Conservation (phyloP, 2,329 filamentous ascomycete genomes). For the Catunica adiposa region DNA sequence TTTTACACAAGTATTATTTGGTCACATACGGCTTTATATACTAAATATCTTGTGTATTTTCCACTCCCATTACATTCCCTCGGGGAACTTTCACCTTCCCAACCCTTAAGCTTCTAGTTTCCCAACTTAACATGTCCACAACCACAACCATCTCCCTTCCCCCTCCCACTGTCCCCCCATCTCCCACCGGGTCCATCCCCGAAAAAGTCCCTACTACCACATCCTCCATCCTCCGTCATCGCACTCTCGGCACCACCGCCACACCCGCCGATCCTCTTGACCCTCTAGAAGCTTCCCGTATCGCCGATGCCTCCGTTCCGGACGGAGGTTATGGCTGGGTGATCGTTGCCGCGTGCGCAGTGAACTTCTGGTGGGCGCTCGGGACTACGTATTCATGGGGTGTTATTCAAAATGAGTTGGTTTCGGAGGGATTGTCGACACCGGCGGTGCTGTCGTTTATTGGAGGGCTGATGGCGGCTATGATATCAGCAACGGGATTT, state of each 20-base stretch:
- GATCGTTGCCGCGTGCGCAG: constrained; percentile 32
- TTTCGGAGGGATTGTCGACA: constrained; percentile 29
- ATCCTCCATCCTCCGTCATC: not conserved
- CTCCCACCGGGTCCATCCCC: not conserved
- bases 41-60: no score
- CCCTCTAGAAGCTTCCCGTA: constrained; percentile 26
- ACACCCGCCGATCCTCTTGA: not conserved
- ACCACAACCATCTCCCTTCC: not conserved
- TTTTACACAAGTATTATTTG: no score
- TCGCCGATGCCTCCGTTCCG: constrained; percentile 30
- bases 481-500: constrained; percentile 35
- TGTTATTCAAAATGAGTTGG: constrained; percentile 40
- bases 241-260: not conserved
- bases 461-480: constrained; percentile 34
- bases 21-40: no score
- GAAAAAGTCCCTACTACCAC: not conserved
- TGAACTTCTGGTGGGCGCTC: constrained; percentile 39
- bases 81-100: no score
- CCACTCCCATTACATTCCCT: no score
- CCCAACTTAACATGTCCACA: not conserved
- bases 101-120: no score
- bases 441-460: constrained; percentile 42
- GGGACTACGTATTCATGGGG: constrained; percentile 44
- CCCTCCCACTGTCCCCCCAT: not conserved
- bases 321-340: constrained; percentile 42